These are phyloP conservation scores for Lachancea kluyveri DNA, from an alignment of 805 yeast genomes.

Conservation along the genomic window DNA sequence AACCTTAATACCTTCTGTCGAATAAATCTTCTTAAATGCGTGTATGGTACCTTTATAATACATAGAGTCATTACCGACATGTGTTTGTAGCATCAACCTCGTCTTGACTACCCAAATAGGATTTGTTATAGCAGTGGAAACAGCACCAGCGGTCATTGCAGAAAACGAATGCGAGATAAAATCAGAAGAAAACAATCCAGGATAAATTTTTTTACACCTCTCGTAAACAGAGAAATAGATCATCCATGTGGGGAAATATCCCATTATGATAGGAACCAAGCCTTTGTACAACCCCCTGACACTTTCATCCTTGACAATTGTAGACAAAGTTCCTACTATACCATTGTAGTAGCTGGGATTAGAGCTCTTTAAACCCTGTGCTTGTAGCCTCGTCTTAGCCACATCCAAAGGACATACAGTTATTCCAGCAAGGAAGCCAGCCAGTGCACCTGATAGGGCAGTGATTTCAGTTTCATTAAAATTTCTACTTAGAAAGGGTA, in stretches of 20 bases:
- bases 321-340: conserved; percentile 52
- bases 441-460: conserved; percentile 86
- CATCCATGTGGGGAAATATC: conserved; percentile 97
- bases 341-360: conserved; percentile 46
- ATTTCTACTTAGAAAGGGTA: conserved; percentile 4
- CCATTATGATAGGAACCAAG: conserved; percentile 82
- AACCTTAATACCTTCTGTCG: conserved; percentile 69
- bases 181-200: conserved; percentile 34
- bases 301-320: conserved; percentile 76
- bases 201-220: conserved; percentile 54
- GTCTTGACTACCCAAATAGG: conserved; percentile 99
- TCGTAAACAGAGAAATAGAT: conserved; percentile 91
- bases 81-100: conserved; percentile 79
- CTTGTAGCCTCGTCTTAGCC: conserved; percentile 89
- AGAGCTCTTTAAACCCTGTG: conserved; percentile 57
- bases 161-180: conserved; percentile 38
- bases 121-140: conserved; percentile 78
- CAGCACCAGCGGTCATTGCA: conserved; percentile 86
- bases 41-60: conserved; percentile 67
- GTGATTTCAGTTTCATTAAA: conserved; percentile 49
- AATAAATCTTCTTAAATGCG: conserved; percentile 75
- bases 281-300: conserved; percentile 82
- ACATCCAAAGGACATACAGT: conserved; percentile 94
- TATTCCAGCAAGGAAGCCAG: conserved; percentile 86
- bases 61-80: conserved; percentile 20